Base-by-base conservation (phyloP, 495 filamentous ascomycete genomes). In the Hypoxylon lienhwacheense region DNA sequence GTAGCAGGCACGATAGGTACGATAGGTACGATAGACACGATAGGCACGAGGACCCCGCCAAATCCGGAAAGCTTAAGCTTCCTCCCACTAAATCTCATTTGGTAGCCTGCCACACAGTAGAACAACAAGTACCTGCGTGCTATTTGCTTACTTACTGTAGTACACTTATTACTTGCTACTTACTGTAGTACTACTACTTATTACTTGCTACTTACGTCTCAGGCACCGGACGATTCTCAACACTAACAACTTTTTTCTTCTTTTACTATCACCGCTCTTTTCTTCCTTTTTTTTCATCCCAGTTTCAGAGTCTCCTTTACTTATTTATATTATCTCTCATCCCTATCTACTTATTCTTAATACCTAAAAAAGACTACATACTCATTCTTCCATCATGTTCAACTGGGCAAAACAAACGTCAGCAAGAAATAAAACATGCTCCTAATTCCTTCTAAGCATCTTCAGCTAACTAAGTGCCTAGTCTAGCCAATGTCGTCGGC, bases 401-500 rank as follows among this genome's bases (percentile, higher is more conserved):
- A 77, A 76, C 65, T 77, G 73, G 74, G 72, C 73, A 54, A 73
- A 77, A 50, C 71, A 75, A 64, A 66, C 66, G 74, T 75, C 63
- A 67, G 73, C 61, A 56, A 32, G 43, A 42, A 37, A 59, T 24
- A 43, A 42, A 37, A 59, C 15, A 47, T 50, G 11, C 28, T 46
- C 47, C 46, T 51, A 17, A 19, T 53, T 8, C 25, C 4, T 21
- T 22, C 53, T 35, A 7, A 25, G 20, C 22, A 34, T 34, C 20
- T 17, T 39, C n/a, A 44, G 48, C 59, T 63, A 65, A 55, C 37
- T 40, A 12, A 33, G 40, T 31, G 16, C 68, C 39, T 59, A 96
- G 91, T 71, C 77, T 96, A 69, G 88, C 92, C 67, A 85, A 90
- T 69, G 90, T 95, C 59, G 90, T 90, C 47, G 93, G 93, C 72